phyloP scores from a whole-genome alignment of 495 filamentous ascomycete genomes.

The Astrothelium subdiscretum region DNA sequence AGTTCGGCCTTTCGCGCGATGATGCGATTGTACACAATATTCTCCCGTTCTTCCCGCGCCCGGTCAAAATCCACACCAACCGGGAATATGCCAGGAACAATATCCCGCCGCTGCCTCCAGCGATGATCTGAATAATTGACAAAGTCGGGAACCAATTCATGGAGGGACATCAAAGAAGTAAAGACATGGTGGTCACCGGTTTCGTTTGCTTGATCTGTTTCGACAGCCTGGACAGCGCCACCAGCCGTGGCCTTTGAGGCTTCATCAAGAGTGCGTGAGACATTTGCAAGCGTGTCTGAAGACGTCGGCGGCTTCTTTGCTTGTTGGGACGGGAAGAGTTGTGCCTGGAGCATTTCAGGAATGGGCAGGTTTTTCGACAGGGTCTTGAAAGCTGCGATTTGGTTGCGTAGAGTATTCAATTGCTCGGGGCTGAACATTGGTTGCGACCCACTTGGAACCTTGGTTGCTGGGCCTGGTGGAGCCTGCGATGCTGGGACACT shows the following conservation, averaged over 20 bases:
- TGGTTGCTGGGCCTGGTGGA: slow-evolving; percentile 22
- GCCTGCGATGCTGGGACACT: slow-evolving; percentile 1
- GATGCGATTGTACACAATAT: slow-evolving; percentile 81
- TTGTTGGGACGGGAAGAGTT: slow-evolving; percentile 62
- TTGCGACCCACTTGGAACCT: slow-evolving; percentile 21
- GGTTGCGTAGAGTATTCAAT: slow-evolving; percentile 54
- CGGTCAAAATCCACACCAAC: slow-evolving; percentile 75
- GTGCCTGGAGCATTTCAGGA: slow-evolving; percentile 58
- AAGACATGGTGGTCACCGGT: slow-evolving; percentile 36
- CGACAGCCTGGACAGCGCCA: slow-evolving; percentile 11
- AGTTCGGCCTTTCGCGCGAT: slow-evolving; percentile 70
- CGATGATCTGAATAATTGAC: slow-evolving; percentile 75
- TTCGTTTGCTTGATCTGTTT: slow-evolving; percentile 11
- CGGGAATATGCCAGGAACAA: slow-evolving; percentile 79
- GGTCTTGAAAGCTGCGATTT: slow-evolving; percentile 73
- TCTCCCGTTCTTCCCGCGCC: slow-evolving; percentile 71
- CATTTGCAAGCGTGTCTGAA: slow-evolving; percentile 44
- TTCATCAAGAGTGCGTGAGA: slow-evolving; percentile 42
- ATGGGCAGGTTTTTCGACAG: slow-evolving; percentile 71
- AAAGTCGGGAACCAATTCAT: slow-evolving; percentile 40
- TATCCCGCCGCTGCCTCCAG: slow-evolving; percentile 54
- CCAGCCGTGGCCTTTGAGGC: slow-evolving; percentile 25
- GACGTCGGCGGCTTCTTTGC: slow-evolving; percentile 45
- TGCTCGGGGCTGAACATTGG: slow-evolving; percentile 59
- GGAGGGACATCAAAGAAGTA: slow-evolving; percentile 57